phyloP scores from a whole-genome alignment of 1,284 basidiomycete genomes.

The Butyriboletus pseudospeciosus region DNA sequence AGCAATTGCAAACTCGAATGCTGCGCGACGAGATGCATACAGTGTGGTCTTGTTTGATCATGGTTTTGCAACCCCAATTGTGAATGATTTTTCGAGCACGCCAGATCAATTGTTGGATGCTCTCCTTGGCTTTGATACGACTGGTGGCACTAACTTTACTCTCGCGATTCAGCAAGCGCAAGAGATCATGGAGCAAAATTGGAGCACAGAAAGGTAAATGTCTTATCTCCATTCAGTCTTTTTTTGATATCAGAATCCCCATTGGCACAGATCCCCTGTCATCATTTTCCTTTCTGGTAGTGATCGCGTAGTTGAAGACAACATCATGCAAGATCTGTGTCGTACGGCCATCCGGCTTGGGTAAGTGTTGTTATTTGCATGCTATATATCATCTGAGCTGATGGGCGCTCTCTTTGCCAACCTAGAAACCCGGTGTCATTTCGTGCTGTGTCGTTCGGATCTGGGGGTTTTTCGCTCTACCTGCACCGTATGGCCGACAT shows the following conservation, averaged over 20 bases:
- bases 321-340: slow-evolving; percentile 44
- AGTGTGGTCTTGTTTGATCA: slow-evolving; percentile 52
- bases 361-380: slow-evolving; percentile 28
- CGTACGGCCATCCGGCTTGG: slow-evolving; percentile 44
- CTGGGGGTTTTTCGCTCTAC: slow-evolving; percentile 26
- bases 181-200: slow-evolving; percentile 42
- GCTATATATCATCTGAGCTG: not conserved
- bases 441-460: slow-evolving; percentile 58
- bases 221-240: not conserved
- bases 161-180: slow-evolving; percentile 40
- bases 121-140: slow-evolving; percentile 33
- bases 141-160: slow-evolving; percentile 49
- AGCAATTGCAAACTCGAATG: slow-evolving; percentile 31
- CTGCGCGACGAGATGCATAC: slow-evolving; percentile 51
- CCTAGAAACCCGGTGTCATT: slow-evolving; percentile 55
- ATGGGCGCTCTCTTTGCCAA: not conserved
- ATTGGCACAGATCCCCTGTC: slow-evolving; percentile 45
- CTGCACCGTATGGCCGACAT: slow-evolving; percentile 54
- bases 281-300: slow-evolving; percentile 65
- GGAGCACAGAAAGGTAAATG: slow-evolving; percentile 53
- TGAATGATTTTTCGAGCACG: slow-evolving; percentile 49
- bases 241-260: not conserved
- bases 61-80: slow-evolving; percentile 24
- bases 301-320: slow-evolving; percentile 42
- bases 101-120: slow-evolving; percentile 44